These are phyloP conservation scores for Dipteronia dyeriana DNA, from an alignment of 345 rosid species.

Conservation along the genomic window DNA sequence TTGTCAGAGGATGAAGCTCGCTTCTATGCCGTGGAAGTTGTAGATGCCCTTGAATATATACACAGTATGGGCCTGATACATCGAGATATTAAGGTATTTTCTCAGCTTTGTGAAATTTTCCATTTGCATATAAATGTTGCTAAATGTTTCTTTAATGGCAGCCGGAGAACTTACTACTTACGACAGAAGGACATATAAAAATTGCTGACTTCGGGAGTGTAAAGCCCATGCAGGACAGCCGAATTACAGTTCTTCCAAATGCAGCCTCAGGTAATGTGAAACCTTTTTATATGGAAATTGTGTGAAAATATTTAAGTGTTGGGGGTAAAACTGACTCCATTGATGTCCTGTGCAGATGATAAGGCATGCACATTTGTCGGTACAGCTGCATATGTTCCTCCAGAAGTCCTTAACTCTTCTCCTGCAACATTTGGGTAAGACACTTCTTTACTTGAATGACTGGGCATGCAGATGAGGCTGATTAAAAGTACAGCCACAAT, in stretches of 20 bases:
- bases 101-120: constrained; percentile 13
- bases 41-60: constrained; percentile 96
- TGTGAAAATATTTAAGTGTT: background rate
- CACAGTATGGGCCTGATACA: constrained; percentile 91
- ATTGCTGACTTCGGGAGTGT: constrained; percentile 99
- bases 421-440: constrained; percentile 96
- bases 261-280: constrained; percentile 76
- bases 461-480: background rate
- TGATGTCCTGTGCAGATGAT: constrained; percentile 59
- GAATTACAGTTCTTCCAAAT: constrained; percentile 85
- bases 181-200: constrained; percentile 83
- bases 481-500: constrained; percentile 4
- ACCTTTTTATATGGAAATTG: constrained; percentile 12
- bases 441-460: background rate
- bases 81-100: constrained; percentile 90
- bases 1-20: constrained; percentile 89
- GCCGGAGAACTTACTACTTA: constrained; percentile 94
- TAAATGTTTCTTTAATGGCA: constrained; percentile 41
- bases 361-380: constrained; percentile 96
- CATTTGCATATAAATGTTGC: constrained; percentile 21
- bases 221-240: constrained; percentile 95
- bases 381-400: constrained; percentile 98
- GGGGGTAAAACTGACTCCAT: constrained; percentile 6
- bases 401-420: constrained; percentile 97
- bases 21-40: constrained; percentile 87